phyloP scores from a whole-genome alignment of 139 green algal species.

The Chlorella sp. region DNA sequence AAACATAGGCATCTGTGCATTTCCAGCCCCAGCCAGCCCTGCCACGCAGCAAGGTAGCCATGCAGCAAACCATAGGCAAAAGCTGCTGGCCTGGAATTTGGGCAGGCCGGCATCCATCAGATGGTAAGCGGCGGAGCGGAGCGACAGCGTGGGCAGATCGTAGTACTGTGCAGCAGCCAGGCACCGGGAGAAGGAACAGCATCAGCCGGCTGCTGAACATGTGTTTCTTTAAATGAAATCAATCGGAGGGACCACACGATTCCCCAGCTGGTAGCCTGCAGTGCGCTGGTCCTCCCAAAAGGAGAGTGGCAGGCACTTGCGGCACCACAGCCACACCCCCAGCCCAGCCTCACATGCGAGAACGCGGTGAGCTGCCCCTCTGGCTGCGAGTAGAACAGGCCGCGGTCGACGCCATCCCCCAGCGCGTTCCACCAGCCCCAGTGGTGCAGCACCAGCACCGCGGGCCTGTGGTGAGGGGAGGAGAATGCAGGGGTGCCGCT shows the following conservation, averaged over 20 bases:
- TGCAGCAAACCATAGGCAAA: not conserved
- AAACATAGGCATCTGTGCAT: too few species aligned
- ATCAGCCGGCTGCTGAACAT: too few species aligned
- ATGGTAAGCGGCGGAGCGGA: not conserved
- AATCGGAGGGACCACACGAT: too few species aligned
- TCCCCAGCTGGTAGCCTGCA: too few species aligned
- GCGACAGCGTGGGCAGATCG: not conserved
- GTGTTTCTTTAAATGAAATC: too few species aligned
- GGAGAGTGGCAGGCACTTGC: too few species aligned
- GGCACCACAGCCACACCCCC: too few species aligned
- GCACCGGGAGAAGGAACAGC: too few species aligned
- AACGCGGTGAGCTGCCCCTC: not conserved
- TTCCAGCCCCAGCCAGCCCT: too few species aligned
- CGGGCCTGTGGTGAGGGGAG: not conserved
- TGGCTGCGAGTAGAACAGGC: constrained; percentile 5
- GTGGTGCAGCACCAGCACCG: constrained; percentile 27
- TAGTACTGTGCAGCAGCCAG: constrained; percentile 1
- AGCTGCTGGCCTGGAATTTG: constrained; percentile 15
- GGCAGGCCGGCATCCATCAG: not conserved
- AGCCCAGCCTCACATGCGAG: not conserved
- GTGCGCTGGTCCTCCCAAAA: too few species aligned
- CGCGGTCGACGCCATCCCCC: not conserved
- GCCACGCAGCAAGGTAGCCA: not conserved
- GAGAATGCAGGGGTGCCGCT: too few species aligned
- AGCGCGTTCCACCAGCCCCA: constrained; percentile 4